These are phyloP conservation scores for Lentinula raphanica DNA, from an alignment of 768 basidiomycete species.

Conservation along the genomic window DNA sequence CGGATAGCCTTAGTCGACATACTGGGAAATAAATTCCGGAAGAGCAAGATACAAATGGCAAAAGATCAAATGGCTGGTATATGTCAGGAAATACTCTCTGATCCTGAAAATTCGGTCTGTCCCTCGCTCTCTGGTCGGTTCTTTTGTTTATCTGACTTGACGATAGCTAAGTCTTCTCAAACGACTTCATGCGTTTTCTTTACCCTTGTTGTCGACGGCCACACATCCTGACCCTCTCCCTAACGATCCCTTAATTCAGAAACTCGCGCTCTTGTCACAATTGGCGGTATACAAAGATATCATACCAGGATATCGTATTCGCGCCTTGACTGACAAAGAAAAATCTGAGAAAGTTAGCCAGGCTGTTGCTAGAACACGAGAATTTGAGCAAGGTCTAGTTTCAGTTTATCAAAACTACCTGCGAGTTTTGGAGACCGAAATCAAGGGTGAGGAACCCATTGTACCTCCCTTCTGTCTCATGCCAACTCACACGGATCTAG, in stretches of 20 bases:
- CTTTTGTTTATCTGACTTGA: background rate
- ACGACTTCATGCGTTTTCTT: constrained; percentile 85
- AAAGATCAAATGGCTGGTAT: constrained; percentile 93
- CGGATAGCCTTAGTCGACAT: constrained; percentile 73
- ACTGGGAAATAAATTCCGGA: constrained; percentile 59
- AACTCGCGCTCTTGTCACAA: constrained; percentile 84
- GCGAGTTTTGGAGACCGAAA: constrained; percentile 74
- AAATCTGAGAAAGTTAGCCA: constrained; percentile 92
- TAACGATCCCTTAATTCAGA: constrained; percentile 81
- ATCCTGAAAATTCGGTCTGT: constrained; percentile 91
- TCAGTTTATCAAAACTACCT: constrained; percentile 85
- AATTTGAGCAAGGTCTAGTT: constrained; percentile 94
- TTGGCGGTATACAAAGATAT: constrained; percentile 95
- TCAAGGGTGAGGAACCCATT: constrained; percentile 59
- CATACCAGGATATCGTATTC: constrained; percentile 93
- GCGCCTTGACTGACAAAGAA: constrained; percentile 84
- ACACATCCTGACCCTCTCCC: constrained; percentile 63
- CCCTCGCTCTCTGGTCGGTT: constrained; percentile 2
- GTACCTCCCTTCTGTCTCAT: background rate
- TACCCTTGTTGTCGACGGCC: constrained; percentile 64
- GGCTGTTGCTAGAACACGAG: constrained; percentile 81
- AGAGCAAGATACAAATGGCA: constrained; percentile 64
- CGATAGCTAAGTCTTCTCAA: constrained; percentile 79
- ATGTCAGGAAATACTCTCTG: constrained; percentile 90
- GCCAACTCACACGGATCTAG: constrained; percentile 11